Evolutionary conservation across 2,329 filamentous ascomycete species (phyloP).

Genomic region (Pyricularia grisea): DNA sequence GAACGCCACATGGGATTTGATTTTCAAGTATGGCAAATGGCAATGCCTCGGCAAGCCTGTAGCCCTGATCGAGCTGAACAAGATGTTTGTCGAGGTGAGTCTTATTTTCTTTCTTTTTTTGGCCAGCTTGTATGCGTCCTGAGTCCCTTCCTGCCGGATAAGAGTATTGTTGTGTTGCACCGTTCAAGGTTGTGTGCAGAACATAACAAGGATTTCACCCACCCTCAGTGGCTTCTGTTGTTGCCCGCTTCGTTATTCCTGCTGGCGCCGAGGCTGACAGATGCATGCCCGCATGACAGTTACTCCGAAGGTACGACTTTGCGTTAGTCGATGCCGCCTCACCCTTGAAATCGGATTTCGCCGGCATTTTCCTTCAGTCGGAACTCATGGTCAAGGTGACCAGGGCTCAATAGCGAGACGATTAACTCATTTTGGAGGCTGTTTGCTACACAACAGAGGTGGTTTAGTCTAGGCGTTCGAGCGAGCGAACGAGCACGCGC

Average conservation of each 20-base stretch:
- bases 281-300: conserved; percentile 5
- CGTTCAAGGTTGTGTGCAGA: not conserved
- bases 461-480: not conserved
- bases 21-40: conserved; percentile 29
- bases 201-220: not conserved
- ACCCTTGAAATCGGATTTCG: conserved; percentile 15
- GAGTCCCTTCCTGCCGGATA: not conserved
- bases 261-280: not conserved
- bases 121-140: not conserved
- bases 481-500: not conserved
- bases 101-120: not conserved
- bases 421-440: not conserved
- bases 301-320: conserved; percentile 16
- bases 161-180: not conserved
- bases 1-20: conserved; percentile 19
- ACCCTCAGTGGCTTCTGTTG: not conserved
- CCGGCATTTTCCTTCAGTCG: conserved; percentile 19
- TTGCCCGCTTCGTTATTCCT: not conserved
- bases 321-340: conserved; percentile 13
- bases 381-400: conserved; percentile 17
- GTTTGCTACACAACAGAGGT: not conserved
- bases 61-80: conserved; percentile 32
- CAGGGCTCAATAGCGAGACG: conserved; percentile 6
- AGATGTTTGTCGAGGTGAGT: conserved; percentile 17
- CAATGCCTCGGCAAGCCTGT: conserved; percentile 32